These are phyloP conservation scores for Lodderomyces metapsilosis DNA, from an alignment of 1,139 yeast genomes.

Conservation along the genomic window DNA sequence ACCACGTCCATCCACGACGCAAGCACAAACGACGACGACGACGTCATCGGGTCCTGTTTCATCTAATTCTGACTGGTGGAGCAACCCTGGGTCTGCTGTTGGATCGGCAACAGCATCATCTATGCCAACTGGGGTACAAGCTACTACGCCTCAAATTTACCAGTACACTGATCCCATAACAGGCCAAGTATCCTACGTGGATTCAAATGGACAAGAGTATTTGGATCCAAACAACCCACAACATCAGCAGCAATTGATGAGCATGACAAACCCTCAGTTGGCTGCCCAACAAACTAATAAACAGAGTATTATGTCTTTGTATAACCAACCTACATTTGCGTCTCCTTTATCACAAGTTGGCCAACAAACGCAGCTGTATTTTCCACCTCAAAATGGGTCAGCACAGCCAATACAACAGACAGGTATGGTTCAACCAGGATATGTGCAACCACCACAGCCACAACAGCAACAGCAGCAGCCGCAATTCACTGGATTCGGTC, in stretches of 20 bases:
- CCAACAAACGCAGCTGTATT: slow-evolving; percentile 18
- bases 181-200: slow-evolving; percentile 59
- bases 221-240: slow-evolving; percentile 54
- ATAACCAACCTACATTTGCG: slow-evolving; percentile 31
- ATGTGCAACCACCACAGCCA: slow-evolving; percentile 20
- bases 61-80: slow-evolving; percentile 30
- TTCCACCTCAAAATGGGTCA: slow-evolving; percentile 19
- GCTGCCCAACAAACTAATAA: slow-evolving; percentile 45
- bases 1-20: slow-evolving; percentile 22
- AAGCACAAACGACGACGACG: slow-evolving; percentile 10
- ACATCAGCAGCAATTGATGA: slow-evolving; percentile 50
- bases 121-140: slow-evolving; percentile 8
- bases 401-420: slow-evolving; percentile 19
- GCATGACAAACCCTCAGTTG: slow-evolving; percentile 43
- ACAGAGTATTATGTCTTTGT: slow-evolving; percentile 41
- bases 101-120: slow-evolving; percentile 3
- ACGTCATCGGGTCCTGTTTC: slow-evolving; percentile 13
- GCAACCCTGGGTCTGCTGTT: slow-evolving; percentile 11
- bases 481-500: slow-evolving; percentile 14
- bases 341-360: slow-evolving; percentile 13
- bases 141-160: slow-evolving; percentile 42
- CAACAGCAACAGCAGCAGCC: slow-evolving; percentile 14
- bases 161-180: slow-evolving; percentile 65
- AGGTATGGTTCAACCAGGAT: slow-evolving; percentile 22
- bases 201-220: slow-evolving; percentile 58